Evolutionary conservation across 441 rosid species (phyloP).

Genomic region (Gossypium aridum): DNA sequence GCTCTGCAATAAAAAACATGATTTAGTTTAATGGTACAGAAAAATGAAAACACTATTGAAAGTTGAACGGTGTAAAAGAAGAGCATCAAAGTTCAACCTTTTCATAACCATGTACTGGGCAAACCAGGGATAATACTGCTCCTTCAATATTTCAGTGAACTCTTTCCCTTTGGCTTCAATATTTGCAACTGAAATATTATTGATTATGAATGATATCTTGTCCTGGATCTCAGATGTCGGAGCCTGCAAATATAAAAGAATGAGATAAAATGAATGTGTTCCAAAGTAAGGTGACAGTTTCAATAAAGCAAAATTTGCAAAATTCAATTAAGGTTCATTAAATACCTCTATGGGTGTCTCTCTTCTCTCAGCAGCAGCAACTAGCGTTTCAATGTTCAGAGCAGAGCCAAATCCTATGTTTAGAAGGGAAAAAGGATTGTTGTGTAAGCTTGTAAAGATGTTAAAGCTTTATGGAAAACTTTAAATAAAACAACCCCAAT

Average conservation of each 20-base stretch:
- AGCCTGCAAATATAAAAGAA: slow-evolving; percentile 46
- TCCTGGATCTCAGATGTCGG: slow-evolving; percentile 86
- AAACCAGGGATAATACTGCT: slow-evolving; percentile 90
- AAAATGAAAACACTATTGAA: not conserved
- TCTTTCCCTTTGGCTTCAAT: slow-evolving; percentile 84
- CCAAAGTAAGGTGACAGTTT: not conserved
- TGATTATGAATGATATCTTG: slow-evolving; percentile 84
- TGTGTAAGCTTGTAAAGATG: not conserved
- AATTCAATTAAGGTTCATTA: not conserved
- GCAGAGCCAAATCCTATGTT: slow-evolving; percentile 94
- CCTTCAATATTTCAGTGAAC: slow-evolving; percentile 72
- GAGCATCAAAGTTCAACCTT: slow-evolving; percentile 40
- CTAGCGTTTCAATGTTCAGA: slow-evolving; percentile 92
- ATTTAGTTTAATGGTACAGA: slow-evolving; percentile 1
- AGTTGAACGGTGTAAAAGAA: not conserved
- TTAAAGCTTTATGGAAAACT: not conserved
- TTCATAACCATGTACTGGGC: slow-evolving; percentile 99
- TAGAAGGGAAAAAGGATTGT: not conserved
- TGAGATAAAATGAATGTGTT: not conserved
- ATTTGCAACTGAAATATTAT: slow-evolving; percentile 82
- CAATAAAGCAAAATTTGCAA: not conserved
- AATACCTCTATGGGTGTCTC: slow-evolving; percentile 84
- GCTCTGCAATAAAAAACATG: slow-evolving; percentile 50
- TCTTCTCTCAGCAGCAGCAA: slow-evolving; percentile 98
- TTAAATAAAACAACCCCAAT: not conserved